Conservation (phyloP, 2,329 filamentous ascomycete genomes). For the Raffaelea albimanens region DNA sequence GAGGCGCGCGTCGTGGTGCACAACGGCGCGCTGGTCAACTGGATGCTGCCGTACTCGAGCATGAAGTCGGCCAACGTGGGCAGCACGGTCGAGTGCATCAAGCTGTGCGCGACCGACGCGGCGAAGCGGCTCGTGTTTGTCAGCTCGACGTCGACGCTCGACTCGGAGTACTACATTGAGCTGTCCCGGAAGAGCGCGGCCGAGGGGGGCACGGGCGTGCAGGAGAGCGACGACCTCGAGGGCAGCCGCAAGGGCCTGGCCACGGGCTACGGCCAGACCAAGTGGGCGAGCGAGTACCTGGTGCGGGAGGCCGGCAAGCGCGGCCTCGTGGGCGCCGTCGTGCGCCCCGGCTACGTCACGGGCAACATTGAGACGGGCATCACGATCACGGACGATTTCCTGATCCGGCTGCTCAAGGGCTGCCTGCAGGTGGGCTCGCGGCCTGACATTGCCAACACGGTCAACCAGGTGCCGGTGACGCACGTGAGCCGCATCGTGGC, state of each 20-base stretch:
- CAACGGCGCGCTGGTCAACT: conserved; percentile 76
- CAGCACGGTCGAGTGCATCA: conserved; percentile 67
- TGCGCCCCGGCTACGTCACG: conserved; percentile 78
- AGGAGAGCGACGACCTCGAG: conserved; percentile 68
- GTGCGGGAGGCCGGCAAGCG: conserved; percentile 69
- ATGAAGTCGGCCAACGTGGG: conserved; percentile 68
- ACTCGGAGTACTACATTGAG: conserved; percentile 71
- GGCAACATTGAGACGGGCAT: conserved; percentile 63
- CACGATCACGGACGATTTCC: conserved; percentile 79
- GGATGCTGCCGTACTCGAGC: conserved; percentile 68
- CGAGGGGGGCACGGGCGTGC: conserved; percentile 54
- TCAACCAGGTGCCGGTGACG: conserved; percentile 82
- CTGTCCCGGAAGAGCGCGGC: conserved; percentile 57
- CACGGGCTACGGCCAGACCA: conserved; percentile 85
- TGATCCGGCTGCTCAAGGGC: conserved; percentile 78
- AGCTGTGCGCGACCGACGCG: conserved; percentile 60
- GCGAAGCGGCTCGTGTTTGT: conserved; percentile 76
- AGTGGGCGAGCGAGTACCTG: conserved; percentile 69
- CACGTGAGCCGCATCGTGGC: conserved; percentile 77
- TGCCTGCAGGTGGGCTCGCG: conserved; percentile 68
- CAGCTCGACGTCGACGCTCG: conserved; percentile 72
- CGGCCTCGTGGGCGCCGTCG: conserved; percentile 64
- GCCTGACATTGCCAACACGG: conserved; percentile 72
- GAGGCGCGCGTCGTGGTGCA: conserved; percentile 68
- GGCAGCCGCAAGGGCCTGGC: conserved; percentile 68